A percentile compares a stretch with the other conserved stretches of the same genome.
Conservation (phyloP, 2,329 filamentous ascomycete genomes). For the Exserohilum turcica region DNA sequence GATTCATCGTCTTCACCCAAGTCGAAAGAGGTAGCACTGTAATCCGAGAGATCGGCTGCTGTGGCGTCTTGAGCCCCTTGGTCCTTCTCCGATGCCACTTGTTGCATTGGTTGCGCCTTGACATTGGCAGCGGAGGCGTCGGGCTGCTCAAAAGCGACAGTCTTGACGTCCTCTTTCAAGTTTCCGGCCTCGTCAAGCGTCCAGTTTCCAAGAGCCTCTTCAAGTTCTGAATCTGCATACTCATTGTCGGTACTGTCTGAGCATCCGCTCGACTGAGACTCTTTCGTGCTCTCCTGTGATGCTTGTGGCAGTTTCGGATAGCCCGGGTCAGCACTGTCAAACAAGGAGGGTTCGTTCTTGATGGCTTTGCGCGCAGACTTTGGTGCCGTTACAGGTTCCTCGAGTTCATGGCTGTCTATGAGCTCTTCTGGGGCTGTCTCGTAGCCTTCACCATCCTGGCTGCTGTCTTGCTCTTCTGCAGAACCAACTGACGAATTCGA, state of each 20-base stretch:
- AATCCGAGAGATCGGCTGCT: neutral
- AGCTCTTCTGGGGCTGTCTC: constrained; percentile 43
- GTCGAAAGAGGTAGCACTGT: neutral
- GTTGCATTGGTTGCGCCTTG: too few relatives aligned
- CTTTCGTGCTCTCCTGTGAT: neutral
- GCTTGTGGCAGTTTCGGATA: constrained; percentile 20
- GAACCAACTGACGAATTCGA: constrained; percentile 19
- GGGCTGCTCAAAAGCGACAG: neutral
- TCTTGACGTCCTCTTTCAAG: constrained; percentile 8
- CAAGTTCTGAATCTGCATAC: constrained; percentile 36
- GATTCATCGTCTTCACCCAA: neutral
- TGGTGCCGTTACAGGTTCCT: constrained; percentile 17
- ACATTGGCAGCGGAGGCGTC: neutral
- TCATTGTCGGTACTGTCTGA: constrained; percentile 15
- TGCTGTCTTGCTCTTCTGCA: constrained; percentile 27
- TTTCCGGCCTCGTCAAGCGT: constrained; percentile 18
- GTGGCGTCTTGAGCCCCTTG: neutral
- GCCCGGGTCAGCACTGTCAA: constrained; percentile 21
- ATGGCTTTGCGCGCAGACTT: neutral
- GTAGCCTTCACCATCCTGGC: constrained; percentile 39
- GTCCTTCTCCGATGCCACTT: too few relatives aligned
- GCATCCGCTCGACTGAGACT: neutral
- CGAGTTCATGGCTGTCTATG: constrained; percentile 29
- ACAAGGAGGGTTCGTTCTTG: constrained; percentile 13
- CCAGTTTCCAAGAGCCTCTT: constrained; percentile 26